Base-by-base conservation (phyloP, 2,329 filamentous ascomycete species). In the Trichoderma atrobrunneum region DNA sequence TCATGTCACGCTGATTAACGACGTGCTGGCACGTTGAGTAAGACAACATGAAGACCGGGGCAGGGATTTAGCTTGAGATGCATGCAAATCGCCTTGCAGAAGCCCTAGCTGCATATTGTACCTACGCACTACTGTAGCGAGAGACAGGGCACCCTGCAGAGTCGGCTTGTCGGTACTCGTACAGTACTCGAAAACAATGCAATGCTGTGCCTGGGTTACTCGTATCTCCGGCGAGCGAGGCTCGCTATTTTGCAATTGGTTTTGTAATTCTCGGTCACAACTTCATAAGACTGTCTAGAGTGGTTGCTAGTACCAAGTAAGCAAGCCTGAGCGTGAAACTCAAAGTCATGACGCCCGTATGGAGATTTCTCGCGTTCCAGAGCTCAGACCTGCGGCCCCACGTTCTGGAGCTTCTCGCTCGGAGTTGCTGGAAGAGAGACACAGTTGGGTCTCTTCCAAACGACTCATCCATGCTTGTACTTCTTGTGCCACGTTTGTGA, bases 31-130 rank as follows among this genome's bases (percentile, higher is more conserved):
- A 43, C 24, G 21, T 34, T 56, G n/a, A 65, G 34, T 51, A 26
- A 69, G 36, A 51, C 56, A 39, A 18, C 36, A 18, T 39, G 36
- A 24, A 24, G 39, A 26, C 32, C 16, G 18, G 66, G 66, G 26
- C 26, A 39, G 12, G 36, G 54, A n/a, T n/a, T n/a, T 54, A 4
- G 21, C 48, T 54, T 54, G 48, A 32, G 64, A 24, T 68, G 65
- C 65, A 68, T 32, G 65, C 65, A 68, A 68, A 59, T 57, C 65
- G 57, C 65, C 65, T 30, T 68, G 65, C 65, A 68, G 64, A 32
- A 59, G 34, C 65, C 65, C 65, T 68, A 32, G 65, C 54, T 30
- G 34, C 65, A 60, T 26, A 68, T 32, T 36, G 34, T 36, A 36
- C 34, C 14, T 32, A 30, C 14, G 18, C 32, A 43, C 48, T 36